These are phyloP conservation scores for Biscogniauxia sp. DNA, from an alignment of 2,329 filamentous ascomycete genomes.

Conservation along the genomic window DNA sequence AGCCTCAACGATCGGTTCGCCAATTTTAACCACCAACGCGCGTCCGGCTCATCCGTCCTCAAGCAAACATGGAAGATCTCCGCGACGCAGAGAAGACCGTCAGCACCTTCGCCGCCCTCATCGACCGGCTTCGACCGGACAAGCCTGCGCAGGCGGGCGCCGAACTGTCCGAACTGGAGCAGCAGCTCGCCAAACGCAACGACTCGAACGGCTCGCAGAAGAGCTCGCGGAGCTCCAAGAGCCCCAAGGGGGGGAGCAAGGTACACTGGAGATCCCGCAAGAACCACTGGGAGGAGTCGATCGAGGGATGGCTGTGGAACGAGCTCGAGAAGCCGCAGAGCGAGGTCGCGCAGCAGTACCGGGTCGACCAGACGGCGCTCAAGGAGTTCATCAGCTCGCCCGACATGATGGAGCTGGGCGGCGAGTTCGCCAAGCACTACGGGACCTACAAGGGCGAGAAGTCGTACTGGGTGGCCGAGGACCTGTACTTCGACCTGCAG, in stretches of 20 bases:
- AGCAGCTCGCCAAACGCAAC: slow-evolving; percentile 11
- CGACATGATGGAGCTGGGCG: slow-evolving; percentile 26
- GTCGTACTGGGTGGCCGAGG: slow-evolving; percentile 24
- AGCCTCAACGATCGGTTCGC: not conserved
- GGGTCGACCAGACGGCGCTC: slow-evolving; percentile 22
- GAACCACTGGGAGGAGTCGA: slow-evolving; percentile 25
- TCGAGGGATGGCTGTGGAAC: slow-evolving; percentile 21
- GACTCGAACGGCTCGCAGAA: slow-evolving; percentile 16
- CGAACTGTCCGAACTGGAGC: not conserved
- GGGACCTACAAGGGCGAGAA: slow-evolving; percentile 13
- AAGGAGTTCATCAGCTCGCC: slow-evolving; percentile 26
- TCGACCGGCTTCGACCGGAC: slow-evolving; percentile 19
- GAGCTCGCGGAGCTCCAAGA: slow-evolving; percentile 7
- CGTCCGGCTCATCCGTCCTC: not conserved
- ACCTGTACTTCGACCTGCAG: slow-evolving; percentile 30
- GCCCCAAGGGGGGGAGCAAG: not conserved
- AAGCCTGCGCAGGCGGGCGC: slow-evolving; percentile 3
- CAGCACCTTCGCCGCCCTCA: slow-evolving; percentile 19
- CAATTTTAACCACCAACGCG: not conserved
- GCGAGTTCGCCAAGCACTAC: slow-evolving; percentile 24
- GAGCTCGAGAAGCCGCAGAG: slow-evolving; percentile 20
- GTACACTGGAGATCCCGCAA: slow-evolving; percentile 4
- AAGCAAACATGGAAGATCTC: slow-evolving; percentile 24
- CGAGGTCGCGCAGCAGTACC: slow-evolving; percentile 20
- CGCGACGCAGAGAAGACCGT: slow-evolving; percentile 25